Conservation (phyloP, 495 filamentous ascomycete genomes). For the Tuber borchii region DNA sequence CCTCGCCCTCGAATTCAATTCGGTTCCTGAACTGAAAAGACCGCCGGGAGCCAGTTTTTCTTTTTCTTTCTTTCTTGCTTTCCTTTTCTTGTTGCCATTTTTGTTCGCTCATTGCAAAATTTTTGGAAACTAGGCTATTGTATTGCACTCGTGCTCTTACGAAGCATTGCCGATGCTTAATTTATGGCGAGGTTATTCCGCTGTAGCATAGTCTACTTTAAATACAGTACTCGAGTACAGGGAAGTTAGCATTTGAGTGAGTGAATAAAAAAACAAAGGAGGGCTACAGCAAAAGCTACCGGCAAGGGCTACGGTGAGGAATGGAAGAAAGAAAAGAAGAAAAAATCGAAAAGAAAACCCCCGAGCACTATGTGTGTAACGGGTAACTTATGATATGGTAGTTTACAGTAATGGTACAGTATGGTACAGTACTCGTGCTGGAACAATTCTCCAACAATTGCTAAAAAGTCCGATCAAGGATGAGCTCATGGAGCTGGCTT, state of each 20-base stretch:
- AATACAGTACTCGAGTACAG: background rate
- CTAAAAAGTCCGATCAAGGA: background rate
- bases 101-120: background rate
- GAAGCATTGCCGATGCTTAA: background rate
- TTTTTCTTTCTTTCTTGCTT: background rate
- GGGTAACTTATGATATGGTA: background rate
- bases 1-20: slow-evolving; percentile 8
- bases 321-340: background rate
- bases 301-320: background rate
- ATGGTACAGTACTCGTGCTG: too few species aligned
- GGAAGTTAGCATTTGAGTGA: background rate
- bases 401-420: background rate
- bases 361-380: background rate
- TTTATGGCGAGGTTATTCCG: background rate
- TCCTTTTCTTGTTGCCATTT: background rate
- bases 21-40: slow-evolving; percentile 34
- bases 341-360: background rate
- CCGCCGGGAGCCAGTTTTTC: slow-evolving; percentile 19
- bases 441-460: background rate
- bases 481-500: background rate
- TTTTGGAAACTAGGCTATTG: background rate
- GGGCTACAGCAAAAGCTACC: background rate
- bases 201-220: background rate
- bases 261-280: background rate
- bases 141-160: background rate